phyloP scores from a whole-genome alignment of 1,284 basidiomycete genomes.

The Trametes versicolor region DNA sequence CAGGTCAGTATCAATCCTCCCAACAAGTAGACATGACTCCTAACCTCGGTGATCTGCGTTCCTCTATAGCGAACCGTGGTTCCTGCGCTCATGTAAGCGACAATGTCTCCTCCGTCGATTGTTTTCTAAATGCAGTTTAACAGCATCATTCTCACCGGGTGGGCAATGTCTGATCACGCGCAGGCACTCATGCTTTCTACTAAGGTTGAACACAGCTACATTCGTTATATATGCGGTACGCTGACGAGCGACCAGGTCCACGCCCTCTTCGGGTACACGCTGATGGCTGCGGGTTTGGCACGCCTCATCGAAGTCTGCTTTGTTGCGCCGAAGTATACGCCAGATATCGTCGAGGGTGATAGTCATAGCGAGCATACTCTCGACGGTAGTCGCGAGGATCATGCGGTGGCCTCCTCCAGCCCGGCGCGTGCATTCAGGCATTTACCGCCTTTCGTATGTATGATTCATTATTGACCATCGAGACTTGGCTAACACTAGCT shows the following conservation, averaged over 20 bases:
- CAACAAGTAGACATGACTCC: neutral
- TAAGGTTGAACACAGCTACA: conserved; percentile 55
- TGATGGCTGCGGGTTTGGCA: conserved; percentile 87
- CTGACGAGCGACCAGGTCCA: conserved; percentile 70
- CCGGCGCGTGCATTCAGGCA: conserved; percentile 80
- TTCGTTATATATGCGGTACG: no score
- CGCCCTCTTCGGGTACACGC: conserved; percentile 82
- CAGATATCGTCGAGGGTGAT: conserved; percentile 54
- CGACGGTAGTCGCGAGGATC: conserved; percentile 48
- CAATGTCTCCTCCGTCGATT: neutral
- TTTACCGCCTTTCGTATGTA: conserved; percentile 84
- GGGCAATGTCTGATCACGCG: conserved; percentile 93
- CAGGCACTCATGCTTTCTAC: conserved; percentile 89
- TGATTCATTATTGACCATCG: neutral
- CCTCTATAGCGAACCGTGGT: conserved; percentile 74
- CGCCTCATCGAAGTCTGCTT: conserved; percentile 93
- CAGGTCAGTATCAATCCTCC: conserved; percentile 52
- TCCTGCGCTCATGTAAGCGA: conserved; percentile 81
- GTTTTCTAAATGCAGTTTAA: conserved; percentile 1
- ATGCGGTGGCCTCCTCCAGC: conserved; percentile 41
- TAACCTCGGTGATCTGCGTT: neutral
- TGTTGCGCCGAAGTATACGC: conserved; percentile 53
- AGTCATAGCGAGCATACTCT: conserved; percentile 73
- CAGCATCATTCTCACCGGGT: conserved; percentile 91
- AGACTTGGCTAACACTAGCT: neutral